Percentiles rank a stretch among this genome's conserved stretches.
phyloP scores from a whole-genome alignment of 2,329 filamentous ascomycete genomes.

The Pseudopithomyces maydicus region DNA sequence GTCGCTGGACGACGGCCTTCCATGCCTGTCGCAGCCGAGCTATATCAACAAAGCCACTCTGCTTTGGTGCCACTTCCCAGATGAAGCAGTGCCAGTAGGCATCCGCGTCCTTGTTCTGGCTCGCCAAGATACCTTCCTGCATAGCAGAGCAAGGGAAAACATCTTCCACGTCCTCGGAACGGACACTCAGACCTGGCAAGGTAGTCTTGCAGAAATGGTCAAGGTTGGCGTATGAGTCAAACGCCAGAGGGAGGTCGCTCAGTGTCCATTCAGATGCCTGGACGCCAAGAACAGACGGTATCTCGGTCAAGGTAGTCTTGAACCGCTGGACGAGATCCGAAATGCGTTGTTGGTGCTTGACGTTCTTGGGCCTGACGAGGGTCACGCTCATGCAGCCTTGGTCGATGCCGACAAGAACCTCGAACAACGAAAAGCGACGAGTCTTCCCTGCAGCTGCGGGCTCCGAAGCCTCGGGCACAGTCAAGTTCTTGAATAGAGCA shows the following conservation, averaged over 20 bases:
- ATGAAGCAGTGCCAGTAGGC: neutral
- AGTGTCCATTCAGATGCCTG: too few species aligned
- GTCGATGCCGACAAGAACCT: too few species aligned
- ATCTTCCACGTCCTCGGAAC: neutral
- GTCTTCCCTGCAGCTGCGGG: too few species aligned
- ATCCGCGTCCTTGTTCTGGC: neutral
- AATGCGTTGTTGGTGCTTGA: too few species aligned
- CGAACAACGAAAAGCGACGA: too few species aligned
- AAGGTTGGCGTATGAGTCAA: neutral
- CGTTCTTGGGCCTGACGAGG: too few species aligned
- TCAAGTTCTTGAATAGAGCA: neutral
- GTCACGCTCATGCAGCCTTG: too few species aligned
- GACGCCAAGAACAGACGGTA: too few species aligned
- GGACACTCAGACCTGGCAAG: neutral
- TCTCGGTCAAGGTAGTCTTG: too few species aligned
- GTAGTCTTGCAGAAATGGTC: neutral
- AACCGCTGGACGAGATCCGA: too few species aligned
- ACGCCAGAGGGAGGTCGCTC: neutral
- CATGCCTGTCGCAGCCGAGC: neutral
- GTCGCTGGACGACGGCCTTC: neutral
- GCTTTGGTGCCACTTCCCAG: too few species aligned
- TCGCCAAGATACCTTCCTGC: neutral
- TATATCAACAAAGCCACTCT: neutral
- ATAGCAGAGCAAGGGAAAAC: neutral
- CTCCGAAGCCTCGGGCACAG: too few species aligned